Conservation (phyloP, 352 stramenopile genomes). For the Elongisporangium anandrum region DNA sequence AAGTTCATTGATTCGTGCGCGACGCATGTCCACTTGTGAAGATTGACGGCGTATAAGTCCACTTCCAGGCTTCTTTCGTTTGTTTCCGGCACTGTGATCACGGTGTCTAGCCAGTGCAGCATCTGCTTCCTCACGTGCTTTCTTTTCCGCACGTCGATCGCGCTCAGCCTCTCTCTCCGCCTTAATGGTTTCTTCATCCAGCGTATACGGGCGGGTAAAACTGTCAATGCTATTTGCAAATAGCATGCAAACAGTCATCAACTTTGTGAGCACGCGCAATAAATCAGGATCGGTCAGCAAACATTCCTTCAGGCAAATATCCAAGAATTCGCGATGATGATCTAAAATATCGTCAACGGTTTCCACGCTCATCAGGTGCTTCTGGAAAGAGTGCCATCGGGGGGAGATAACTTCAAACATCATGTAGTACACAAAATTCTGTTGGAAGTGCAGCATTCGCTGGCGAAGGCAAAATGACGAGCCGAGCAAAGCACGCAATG, state of each 20-base stretch:
- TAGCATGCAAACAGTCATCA: constrained; percentile 96
- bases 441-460: constrained; percentile 99
- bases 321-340: constrained; percentile 94
- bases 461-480: constrained; percentile 94
- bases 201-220: constrained; percentile 79
- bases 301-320: constrained; percentile 96
- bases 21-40: constrained; percentile 74
- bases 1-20: constrained; percentile 74
- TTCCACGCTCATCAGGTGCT: constrained; percentile 60
- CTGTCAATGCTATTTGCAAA: constrained; percentile 94
- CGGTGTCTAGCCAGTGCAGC: constrained; percentile 34
- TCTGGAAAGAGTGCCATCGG: constrained; percentile 89
- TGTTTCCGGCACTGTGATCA: constrained; percentile 20
- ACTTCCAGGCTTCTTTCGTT: constrained; percentile 59
- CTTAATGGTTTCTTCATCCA: constrained; percentile 87
- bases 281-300: constrained; percentile 96
- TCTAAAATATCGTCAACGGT: constrained; percentile 95
- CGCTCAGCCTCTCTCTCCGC: constrained; percentile 71
- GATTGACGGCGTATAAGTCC: constrained; percentile 59
- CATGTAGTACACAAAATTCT: constrained; percentile 99
- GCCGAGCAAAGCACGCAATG: constrained; percentile 82
- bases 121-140: constrained; percentile 70
- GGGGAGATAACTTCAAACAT: constrained; percentile 97
- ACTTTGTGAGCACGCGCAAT: constrained; percentile 90
- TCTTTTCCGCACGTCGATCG: constrained; percentile 77